phyloP scores from a whole-genome alignment of 352 stramenopile species.

The Globisporangium yorkense region DNA sequence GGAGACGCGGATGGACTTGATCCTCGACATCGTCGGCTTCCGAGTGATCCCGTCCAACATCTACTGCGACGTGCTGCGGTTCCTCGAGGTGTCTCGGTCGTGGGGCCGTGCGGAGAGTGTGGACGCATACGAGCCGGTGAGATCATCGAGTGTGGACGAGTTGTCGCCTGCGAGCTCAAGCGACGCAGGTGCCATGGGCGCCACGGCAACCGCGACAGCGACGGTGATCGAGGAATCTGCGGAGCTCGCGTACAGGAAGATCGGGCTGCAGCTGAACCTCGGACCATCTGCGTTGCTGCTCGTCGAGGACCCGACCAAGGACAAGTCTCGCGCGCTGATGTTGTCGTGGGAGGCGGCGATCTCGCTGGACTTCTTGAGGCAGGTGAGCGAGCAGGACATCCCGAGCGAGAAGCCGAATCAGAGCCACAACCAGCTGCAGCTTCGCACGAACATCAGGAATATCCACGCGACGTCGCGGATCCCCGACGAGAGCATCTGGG shows the following conservation, averaged over 20 bases:
- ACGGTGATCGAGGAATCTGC: conserved; percentile 1
- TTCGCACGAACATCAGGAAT: conserved; percentile 54
- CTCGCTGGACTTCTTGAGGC: conserved; percentile 51
- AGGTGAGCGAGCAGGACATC: conserved; percentile 20
- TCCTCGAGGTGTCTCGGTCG: conserved; percentile 41
- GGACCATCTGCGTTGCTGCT: conserved; percentile 63
- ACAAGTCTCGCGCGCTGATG: conserved; percentile 67
- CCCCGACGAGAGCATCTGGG: conserved; percentile 72
- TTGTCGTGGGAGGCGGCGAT: conserved; percentile 76
- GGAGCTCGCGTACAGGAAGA: conserved; percentile 32
- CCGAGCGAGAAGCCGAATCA: conserved; percentile 1
- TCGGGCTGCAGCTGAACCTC: conserved; percentile 52
- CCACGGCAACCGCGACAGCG: not conserved
- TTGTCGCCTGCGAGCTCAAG: not conserved
- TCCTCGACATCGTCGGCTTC: conserved; percentile 67
- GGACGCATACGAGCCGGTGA: not conserved
- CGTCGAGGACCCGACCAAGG: conserved; percentile 66
- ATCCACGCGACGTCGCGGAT: conserved; percentile 73
- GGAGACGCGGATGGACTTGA: conserved; percentile 55
- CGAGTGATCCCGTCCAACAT: conserved; percentile 82
- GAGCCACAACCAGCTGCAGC: conserved; percentile 49
- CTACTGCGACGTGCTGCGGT: conserved; percentile 67
- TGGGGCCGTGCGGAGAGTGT: conserved; percentile 9
- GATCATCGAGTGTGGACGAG: not conserved
- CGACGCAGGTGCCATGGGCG: too few species aligned